Percentiles rank a stretch among this genome's conserved stretches.
These are phyloP conservation scores for Tricholoma flavovirens DNA, from an alignment of 768 basidiomycete genomes.

Conservation along the genomic window DNA sequence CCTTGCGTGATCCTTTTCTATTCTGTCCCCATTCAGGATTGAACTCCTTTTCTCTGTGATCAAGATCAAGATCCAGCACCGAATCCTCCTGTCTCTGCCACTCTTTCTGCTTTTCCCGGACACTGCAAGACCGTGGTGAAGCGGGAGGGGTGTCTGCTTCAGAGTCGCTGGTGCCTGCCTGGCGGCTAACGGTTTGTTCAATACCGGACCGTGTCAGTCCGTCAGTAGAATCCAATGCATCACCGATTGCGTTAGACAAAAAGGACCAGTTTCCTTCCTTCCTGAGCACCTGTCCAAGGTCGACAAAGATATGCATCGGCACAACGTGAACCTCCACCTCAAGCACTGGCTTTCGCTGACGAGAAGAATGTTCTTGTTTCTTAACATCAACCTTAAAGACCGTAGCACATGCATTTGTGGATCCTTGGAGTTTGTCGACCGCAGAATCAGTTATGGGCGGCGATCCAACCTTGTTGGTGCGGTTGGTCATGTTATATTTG, in stretches of 20 bases:
- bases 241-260: conserved; percentile 33
- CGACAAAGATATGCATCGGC: conserved; percentile 75
- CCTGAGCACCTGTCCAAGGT: conserved; percentile 44
- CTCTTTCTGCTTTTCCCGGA: conserved; percentile 28
- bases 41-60: conserved; percentile 28
- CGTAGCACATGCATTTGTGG: neutral
- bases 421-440: neutral
- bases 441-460: too few species aligned
- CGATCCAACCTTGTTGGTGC: neutral
- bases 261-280: conserved; percentile 39
- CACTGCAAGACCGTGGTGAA: conserved; percentile 23
- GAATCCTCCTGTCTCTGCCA: conserved; percentile 40
- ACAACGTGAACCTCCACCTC: conserved; percentile 38
- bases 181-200: neutral
- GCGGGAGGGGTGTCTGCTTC: conserved; percentile 35
- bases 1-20: neutral
- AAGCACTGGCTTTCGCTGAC: neutral
- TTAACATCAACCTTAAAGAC: conserved; percentile 8
- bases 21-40: neutral
- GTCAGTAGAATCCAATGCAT: neutral
- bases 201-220: neutral
- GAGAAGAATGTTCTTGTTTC: neutral
- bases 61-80: conserved; percentile 51
- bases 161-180: conserved; percentile 19
- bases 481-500: conserved; percentile 14